Conservation (phyloP, 768 basidiomycete species). For the Leccinum variicolor region DNA sequence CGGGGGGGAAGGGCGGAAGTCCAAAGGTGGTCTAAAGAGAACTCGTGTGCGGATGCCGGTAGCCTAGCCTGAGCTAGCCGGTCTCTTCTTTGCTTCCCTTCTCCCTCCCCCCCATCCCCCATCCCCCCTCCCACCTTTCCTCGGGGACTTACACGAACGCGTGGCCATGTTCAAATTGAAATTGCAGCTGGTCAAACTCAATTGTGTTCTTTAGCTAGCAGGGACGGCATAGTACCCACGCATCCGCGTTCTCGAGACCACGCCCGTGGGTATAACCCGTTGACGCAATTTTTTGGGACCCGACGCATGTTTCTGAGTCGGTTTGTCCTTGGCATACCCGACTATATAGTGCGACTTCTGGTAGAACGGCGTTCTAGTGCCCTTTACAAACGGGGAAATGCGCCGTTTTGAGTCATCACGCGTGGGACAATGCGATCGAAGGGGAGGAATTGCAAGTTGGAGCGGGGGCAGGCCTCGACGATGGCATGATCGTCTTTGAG, state of each 20-base stretch:
- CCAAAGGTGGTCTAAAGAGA: background rate
- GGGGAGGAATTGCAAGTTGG: background rate
- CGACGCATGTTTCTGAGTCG: background rate
- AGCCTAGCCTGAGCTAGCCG: background rate
- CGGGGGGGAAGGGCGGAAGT: background rate
- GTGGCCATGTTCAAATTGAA: constrained; percentile 11
- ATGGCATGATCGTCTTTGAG: background rate
- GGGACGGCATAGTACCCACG: constrained; percentile 11
- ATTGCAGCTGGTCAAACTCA: constrained; percentile 19
- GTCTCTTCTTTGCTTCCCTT: background rate
- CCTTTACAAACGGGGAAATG: background rate
- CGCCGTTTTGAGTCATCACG: background rate
- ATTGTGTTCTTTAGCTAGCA: background rate
- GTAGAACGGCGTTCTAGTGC: background rate
- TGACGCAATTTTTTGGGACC: background rate
- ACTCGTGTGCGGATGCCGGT: background rate
- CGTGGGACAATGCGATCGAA: background rate
- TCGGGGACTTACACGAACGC: background rate
- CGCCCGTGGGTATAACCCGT: constrained; percentile 1
- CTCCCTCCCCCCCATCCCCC: background rate
- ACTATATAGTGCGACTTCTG: background rate
- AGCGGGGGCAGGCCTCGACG: background rate
- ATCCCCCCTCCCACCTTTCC: background rate
- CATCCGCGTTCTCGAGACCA: background rate
- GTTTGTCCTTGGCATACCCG: background rate